These are phyloP conservation scores for Calycina marina DNA, from an alignment of 2,329 filamentous ascomycete species.

Conservation along the genomic window DNA sequence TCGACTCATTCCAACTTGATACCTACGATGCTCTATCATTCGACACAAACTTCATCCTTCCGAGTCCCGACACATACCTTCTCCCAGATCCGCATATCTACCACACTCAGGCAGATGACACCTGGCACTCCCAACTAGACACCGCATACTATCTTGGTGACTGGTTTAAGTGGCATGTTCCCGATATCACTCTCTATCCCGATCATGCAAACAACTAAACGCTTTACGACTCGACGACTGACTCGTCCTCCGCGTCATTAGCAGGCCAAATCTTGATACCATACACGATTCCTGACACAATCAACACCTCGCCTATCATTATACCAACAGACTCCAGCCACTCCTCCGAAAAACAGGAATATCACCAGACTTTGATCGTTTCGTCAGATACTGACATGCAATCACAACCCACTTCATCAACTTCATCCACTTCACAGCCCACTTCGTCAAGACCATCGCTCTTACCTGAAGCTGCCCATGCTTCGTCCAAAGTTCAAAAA, in stretches of 20 bases:
- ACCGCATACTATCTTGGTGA: not conserved
- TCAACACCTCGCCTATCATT: not conserved
- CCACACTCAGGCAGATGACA: not conserved
- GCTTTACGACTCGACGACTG: not conserved
- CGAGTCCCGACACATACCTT: not conserved
- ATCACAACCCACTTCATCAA: not conserved
- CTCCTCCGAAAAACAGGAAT: not conserved
- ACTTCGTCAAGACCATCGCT: conserved; percentile 1
- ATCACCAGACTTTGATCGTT: not conserved
- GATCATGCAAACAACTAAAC: too few relatives aligned
- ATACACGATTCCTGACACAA: not conserved
- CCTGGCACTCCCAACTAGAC: not conserved
- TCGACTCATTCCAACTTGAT: not conserved
- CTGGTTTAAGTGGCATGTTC: not conserved
- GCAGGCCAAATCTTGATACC: not conserved
- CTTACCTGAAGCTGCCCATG: too few relatives aligned
- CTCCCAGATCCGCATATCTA: not conserved
- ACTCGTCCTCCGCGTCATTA: not conserved
- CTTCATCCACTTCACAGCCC: not conserved
- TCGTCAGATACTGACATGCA: not conserved
- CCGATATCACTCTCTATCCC: too few relatives aligned
- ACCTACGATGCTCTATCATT: not conserved
- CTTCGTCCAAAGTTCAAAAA: conserved; percentile 28
- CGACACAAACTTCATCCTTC: not conserved
- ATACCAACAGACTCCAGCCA: not conserved